These are phyloP conservation scores for Dendrobium catenatum DNA, from an alignment of 106 monocot species.

Conservation along the genomic window DNA sequence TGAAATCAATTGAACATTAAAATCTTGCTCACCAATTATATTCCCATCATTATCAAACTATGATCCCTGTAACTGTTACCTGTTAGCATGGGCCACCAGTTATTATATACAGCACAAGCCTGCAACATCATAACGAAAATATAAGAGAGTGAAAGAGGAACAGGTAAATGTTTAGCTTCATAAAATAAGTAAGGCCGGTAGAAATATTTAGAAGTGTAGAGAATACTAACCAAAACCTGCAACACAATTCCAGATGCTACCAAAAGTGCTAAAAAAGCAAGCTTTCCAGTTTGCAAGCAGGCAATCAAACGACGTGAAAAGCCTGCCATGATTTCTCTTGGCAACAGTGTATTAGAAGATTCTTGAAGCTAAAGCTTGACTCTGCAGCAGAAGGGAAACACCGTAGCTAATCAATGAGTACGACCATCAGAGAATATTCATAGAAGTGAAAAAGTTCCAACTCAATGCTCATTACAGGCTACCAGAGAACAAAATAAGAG, in stretches of 20 bases:
- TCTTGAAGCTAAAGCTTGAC: neutral
- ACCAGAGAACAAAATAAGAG: too few relatives aligned
- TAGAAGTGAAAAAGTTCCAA: too few relatives aligned
- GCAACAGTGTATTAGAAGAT: neutral
- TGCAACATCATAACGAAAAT: constrained; percentile 26
- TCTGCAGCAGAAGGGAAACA: constrained; percentile 1
- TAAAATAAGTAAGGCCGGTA: neutral
- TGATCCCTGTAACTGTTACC: constrained; percentile 26
- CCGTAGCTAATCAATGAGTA: neutral
- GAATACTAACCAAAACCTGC: constrained; percentile 58
- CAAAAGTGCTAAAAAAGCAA: constrained; percentile 77
- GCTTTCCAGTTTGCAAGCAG: constrained; percentile 59
- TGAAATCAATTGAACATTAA: constrained; percentile 5
- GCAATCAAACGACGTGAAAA: constrained; percentile 38
- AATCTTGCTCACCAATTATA: neutral
- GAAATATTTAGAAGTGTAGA: neutral
- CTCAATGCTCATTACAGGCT: too few relatives aligned
- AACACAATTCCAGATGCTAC: constrained; percentile 71
- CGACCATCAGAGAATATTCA: neutral
- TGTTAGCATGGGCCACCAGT: constrained; percentile 99
- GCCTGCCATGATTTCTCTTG: constrained; percentile 28
- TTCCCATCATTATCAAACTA: neutral
- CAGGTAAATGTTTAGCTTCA: neutral
- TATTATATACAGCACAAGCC: constrained; percentile 95
- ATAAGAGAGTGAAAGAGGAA: neutral